These are phyloP conservation scores for Tuber indicum DNA, from an alignment of 495 filamentous ascomycete genomes.

Conservation along the genomic window DNA sequence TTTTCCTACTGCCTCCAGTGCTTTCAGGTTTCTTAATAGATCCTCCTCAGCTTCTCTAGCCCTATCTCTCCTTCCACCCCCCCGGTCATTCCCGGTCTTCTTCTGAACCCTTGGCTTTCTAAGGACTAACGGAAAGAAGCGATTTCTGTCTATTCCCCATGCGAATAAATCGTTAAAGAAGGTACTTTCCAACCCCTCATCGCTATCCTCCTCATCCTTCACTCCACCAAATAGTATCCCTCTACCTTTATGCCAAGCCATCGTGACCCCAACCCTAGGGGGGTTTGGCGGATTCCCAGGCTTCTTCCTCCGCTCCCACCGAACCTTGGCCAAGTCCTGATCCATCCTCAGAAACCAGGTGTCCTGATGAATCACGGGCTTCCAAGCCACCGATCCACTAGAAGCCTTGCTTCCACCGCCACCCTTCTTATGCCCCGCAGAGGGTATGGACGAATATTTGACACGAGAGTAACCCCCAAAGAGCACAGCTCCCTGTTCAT, in stretches of 20 bases:
- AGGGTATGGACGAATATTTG: conserved; percentile 48
- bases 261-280: conserved; percentile 75
- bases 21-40: conserved; percentile 72
- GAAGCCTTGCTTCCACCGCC: conserved; percentile 54
- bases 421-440: conserved; percentile 50
- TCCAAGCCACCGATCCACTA: conserved; percentile 55
- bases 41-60: conserved; percentile 85
- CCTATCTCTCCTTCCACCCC: conserved; percentile 59
- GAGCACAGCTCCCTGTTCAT: conserved; percentile 78
- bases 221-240: conserved; percentile 93
- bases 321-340: conserved; percentile 60
- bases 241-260: conserved; percentile 85
- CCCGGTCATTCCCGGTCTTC: conserved; percentile 46
- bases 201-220: conserved; percentile 84
- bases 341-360: conserved; percentile 86
- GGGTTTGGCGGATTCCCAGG: conserved; percentile 84
- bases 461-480: conserved; percentile 92
- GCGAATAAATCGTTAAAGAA: conserved; percentile 87
- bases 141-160: conserved; percentile 89
- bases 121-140: conserved; percentile 79
- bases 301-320: conserved; percentile 90
- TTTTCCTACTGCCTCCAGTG: conserved; percentile 63
- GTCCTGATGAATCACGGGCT: conserved; percentile 84
- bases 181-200: conserved; percentile 91
- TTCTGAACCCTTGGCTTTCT: conserved; percentile 61